Conservation (phyloP, 2,329 filamentous ascomycete species). For the Diatrype stigma region DNA sequence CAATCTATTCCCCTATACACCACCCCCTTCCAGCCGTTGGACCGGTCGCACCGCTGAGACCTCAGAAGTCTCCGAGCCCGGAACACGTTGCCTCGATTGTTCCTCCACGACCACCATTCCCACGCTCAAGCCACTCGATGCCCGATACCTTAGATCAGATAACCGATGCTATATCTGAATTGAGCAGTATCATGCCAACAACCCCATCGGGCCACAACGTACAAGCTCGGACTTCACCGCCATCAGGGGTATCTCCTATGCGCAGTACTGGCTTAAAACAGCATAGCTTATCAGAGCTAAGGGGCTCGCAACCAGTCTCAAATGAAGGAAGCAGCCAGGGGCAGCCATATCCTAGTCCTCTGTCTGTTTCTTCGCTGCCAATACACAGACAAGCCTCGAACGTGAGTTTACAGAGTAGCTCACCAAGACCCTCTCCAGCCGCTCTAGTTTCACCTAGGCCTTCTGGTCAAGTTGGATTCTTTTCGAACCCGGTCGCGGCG, state of each 20-base stretch:
- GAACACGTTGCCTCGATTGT: conserved; percentile 2
- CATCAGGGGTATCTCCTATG: not conserved
- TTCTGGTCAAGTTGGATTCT: too few species aligned
- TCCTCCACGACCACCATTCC: conserved; percentile 4
- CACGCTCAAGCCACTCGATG: not conserved
- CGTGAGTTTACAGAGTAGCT: too few species aligned
- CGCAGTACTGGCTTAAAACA: too few species aligned
- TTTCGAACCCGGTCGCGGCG: not conserved
- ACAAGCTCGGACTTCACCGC: not conserved
- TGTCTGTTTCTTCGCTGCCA: too few species aligned
- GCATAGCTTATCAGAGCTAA: too few species aligned
- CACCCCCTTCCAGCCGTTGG: not conserved
- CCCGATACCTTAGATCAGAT: conserved; percentile 7
- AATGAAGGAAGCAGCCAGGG: too few species aligned
- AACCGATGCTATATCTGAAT: conserved; percentile 12
- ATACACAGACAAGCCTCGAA: too few species aligned
- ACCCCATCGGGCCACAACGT: too few species aligned
- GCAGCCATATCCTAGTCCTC: too few species aligned
- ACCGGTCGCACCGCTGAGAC: not conserved
- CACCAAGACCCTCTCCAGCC: too few species aligned
- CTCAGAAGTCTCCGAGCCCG: not conserved
- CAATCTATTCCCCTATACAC: not conserved
- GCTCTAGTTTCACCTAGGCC: too few species aligned
- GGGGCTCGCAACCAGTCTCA: too few species aligned
- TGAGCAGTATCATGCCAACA: conserved; percentile 4